Percentiles rank a stretch among this genome's conserved stretches.
Conservation (phyloP, 139 green algal genomes). For the Spirogloea muscicola region DNA sequence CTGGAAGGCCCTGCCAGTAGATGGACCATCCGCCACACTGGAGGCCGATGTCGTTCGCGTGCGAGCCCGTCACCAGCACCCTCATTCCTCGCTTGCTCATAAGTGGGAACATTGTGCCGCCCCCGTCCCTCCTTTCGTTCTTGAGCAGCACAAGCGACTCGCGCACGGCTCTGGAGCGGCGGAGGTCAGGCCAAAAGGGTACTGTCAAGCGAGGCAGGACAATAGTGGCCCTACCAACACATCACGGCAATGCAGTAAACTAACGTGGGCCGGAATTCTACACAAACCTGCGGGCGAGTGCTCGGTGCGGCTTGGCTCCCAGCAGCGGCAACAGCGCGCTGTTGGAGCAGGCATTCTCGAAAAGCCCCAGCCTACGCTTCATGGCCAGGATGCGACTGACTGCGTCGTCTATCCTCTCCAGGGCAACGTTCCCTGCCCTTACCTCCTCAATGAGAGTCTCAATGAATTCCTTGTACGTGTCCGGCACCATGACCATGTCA, state of each 20-base stretch:
- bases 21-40: constrained; percentile 39
- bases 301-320: too few species aligned
- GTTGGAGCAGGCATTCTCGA: constrained; percentile 24
- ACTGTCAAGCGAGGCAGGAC: too few species aligned
- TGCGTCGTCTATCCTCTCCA: constrained; percentile 33
- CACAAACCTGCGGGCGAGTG: too few species aligned
- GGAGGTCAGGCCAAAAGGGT: too few species aligned
- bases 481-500: constrained; percentile 35
- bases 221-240: too few species aligned
- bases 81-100: not conserved
- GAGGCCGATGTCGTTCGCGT: constrained; percentile 22
- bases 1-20: constrained; percentile 14
- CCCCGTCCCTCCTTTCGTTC: constrained; percentile 4
- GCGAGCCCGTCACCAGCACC: constrained; percentile 17
- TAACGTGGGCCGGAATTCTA: too few species aligned
- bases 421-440: constrained; percentile 2
- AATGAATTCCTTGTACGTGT: constrained; percentile 5
- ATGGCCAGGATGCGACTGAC: constrained; percentile 12
- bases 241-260: too few species aligned
- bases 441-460: constrained; percentile 5
- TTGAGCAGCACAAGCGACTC: constrained; percentile 33
- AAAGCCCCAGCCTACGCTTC: constrained; percentile 26
- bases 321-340: too few species aligned
- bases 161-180: too few species aligned
- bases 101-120: constrained; percentile 22